Evolutionary conservation across 176 grass and related monocot genomes (phyloP).

Genomic region (Aegilops umbellulata): DNA sequence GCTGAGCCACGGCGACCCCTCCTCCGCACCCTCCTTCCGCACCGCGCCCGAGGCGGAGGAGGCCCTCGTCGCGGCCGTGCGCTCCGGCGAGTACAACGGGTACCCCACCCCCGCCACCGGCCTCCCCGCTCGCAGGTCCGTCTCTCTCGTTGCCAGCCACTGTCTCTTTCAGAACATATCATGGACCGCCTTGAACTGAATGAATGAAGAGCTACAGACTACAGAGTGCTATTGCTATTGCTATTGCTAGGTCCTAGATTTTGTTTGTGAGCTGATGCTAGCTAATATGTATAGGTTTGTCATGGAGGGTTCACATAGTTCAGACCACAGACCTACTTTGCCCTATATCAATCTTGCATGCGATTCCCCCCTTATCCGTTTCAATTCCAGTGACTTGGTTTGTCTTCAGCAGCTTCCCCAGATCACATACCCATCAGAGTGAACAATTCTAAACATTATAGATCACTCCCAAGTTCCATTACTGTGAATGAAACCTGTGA

Average conservation of each 20-base stretch:
- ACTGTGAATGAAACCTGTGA: too few relatives aligned
- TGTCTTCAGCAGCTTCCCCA: background rate
- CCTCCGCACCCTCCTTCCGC: slow-evolving; percentile 47
- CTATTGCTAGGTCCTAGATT: background rate
- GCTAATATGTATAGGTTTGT: background rate
- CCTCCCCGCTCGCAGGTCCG: slow-evolving; percentile 35
- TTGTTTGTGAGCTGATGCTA: background rate
- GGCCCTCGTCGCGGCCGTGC: slow-evolving; percentile 40
- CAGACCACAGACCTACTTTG: background rate
- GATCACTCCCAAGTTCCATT: too few relatives aligned
- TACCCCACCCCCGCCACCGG: slow-evolving; percentile 20
- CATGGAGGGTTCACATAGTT: background rate
- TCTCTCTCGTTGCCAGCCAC: background rate
- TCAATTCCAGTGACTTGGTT: background rate
- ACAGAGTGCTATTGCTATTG: background rate
- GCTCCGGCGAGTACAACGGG: slow-evolving; percentile 35
- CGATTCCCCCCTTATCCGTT: background rate
- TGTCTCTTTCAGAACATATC: background rate
- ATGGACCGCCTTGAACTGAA: background rate
- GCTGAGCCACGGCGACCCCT: slow-evolving; percentile 48
- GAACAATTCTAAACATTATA: background rate
- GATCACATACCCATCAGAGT: background rate
- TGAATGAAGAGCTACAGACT: background rate
- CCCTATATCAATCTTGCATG: background rate
- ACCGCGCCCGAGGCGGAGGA: slow-evolving; percentile 39